These are phyloP conservation scores for Didymella glomerata DNA, from an alignment of 2,329 filamentous ascomycete genomes.

Conservation along the genomic window DNA sequence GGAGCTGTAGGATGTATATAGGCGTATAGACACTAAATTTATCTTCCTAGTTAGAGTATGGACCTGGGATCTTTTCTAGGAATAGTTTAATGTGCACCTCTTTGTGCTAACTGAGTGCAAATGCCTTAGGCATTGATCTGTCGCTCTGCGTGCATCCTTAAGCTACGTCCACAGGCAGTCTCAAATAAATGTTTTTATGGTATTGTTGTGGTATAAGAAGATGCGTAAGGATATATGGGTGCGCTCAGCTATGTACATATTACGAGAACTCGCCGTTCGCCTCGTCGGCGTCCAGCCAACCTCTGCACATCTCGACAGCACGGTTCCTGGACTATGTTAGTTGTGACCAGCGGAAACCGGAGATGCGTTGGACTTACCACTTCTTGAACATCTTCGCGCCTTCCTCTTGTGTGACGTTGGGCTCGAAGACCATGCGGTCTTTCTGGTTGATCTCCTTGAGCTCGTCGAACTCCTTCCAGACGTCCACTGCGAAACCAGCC, in stretches of 20 bases:
- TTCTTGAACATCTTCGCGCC: slow-evolving; percentile 71
- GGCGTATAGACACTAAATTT: too few relatives aligned
- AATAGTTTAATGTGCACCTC: too few relatives aligned
- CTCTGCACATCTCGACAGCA: slow-evolving; percentile 79
- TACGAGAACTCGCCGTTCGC: slow-evolving; percentile 45
- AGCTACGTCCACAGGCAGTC: too few relatives aligned
- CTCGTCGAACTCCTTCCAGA: slow-evolving; percentile 80
- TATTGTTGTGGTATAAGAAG: background rate
- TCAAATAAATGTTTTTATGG: too few relatives aligned
- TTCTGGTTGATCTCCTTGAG: slow-evolving; percentile 75
- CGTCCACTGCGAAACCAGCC: slow-evolving; percentile 81
- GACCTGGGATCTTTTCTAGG: too few relatives aligned
- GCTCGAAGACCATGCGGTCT: slow-evolving; percentile 74
- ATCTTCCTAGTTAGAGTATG: too few relatives aligned
- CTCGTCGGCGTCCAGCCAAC: slow-evolving; percentile 67
- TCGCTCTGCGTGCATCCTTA: too few relatives aligned
- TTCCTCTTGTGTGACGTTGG: slow-evolving; percentile 67
- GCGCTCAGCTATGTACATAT: slow-evolving; percentile 25
- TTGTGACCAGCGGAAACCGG: background rate
- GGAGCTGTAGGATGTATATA: too few relatives aligned
- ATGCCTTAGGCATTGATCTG: too few relatives aligned
- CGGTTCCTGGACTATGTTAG: slow-evolving; percentile 14
- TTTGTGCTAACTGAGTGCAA: too few relatives aligned
- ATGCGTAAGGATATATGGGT: slow-evolving; percentile 17
- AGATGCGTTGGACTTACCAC: slow-evolving; percentile 57